Conservation (phyloP, 805 yeast species). For the Hyphopichia homilentoma region DNA sequence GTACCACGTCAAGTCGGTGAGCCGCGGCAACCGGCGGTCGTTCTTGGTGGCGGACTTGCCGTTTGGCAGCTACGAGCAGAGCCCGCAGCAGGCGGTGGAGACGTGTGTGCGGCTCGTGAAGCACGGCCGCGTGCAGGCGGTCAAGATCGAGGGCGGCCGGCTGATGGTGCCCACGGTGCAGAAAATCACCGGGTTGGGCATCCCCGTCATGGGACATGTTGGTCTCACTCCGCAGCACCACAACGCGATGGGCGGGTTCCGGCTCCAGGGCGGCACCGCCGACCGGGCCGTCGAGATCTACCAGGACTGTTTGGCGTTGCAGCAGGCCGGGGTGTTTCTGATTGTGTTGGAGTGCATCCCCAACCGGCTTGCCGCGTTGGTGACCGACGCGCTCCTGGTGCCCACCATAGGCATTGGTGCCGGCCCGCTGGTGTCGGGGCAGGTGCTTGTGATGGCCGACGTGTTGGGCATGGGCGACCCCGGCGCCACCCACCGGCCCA, state of each 20-base stretch:
- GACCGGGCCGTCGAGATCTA: conserved; percentile 53
- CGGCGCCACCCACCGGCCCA: conserved; percentile 31
- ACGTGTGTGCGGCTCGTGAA: conserved; percentile 54
- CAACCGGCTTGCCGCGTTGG: conserved; percentile 55
- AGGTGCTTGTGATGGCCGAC: conserved; percentile 85
- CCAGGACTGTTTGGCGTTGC: conserved; percentile 65
- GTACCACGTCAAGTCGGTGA: conserved; percentile 71
- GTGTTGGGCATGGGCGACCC: conserved; percentile 70
- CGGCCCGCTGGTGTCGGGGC: conserved; percentile 80
- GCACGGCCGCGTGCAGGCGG: conserved; percentile 59
- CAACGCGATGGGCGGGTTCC: conserved; percentile 79
- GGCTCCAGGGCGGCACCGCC: conserved; percentile 70
- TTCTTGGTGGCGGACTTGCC: conserved; percentile 84
- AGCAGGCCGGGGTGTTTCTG: conserved; percentile 72
- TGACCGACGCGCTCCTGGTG: conserved; percentile 56
- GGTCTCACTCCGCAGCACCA: conserved; percentile 91
- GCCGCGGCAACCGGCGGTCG: conserved; percentile 63
- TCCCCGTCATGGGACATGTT: conserved; percentile 88
- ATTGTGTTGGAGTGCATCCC: conserved; percentile 87
- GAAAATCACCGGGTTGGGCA: conserved; percentile 62
- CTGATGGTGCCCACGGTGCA: conserved; percentile 53
- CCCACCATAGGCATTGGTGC: conserved; percentile 98
- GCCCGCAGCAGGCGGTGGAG: conserved; percentile 58
- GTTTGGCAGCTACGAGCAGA: conserved; percentile 76
- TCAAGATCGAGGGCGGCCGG: conserved; percentile 82